A percentile compares a stretch with the other conserved stretches of the same genome.
Conservation (phyloP, 2,329 filamentous ascomycete species). For the Tolypocladium cylindrosporum region DNA sequence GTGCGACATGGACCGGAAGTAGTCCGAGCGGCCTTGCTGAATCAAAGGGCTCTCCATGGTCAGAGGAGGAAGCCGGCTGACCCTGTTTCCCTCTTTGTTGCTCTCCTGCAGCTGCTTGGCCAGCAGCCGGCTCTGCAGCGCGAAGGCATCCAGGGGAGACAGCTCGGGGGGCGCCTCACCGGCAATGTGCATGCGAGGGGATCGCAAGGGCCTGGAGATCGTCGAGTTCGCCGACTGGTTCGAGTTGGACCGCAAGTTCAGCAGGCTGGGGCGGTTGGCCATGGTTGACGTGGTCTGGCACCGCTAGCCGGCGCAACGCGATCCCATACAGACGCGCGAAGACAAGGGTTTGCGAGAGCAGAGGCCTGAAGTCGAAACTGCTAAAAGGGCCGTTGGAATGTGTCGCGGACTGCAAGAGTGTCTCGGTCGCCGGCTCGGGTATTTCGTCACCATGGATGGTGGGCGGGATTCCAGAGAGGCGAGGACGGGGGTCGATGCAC, state of each 20-base stretch:
- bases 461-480: slow-evolving; percentile 3
- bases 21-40: slow-evolving; percentile 64
- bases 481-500: background rate
- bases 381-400: slow-evolving; percentile 3
- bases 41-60: slow-evolving; percentile 74
- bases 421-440: slow-evolving; percentile 9
- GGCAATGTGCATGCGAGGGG: slow-evolving; percentile 67
- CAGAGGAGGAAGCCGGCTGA: slow-evolving; percentile 78
- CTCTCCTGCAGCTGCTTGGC: slow-evolving; percentile 79
- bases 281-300: slow-evolving; percentile 24
- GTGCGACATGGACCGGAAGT: slow-evolving; percentile 65
- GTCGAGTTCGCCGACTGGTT: slow-evolving; percentile 35
- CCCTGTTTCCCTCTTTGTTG: slow-evolving; percentile 60
- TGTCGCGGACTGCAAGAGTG: slow-evolving; percentile 6
- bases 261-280: slow-evolving; percentile 45
- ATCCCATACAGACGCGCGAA: slow-evolving; percentile 5
- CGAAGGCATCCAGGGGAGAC: slow-evolving; percentile 91
- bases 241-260: slow-evolving; percentile 51
- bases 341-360: background rate
- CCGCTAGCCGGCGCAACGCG: slow-evolving; percentile 2
- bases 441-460: slow-evolving; percentile 10
- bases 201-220: slow-evolving; percentile 47
- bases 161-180: slow-evolving; percentile 80
- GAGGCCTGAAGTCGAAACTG: background rate
- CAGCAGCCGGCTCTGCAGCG: slow-evolving; percentile 78